phyloP scores from a whole-genome alignment of 192 early-diverging fungal genomes.

The Spinellus fusiger region DNA sequence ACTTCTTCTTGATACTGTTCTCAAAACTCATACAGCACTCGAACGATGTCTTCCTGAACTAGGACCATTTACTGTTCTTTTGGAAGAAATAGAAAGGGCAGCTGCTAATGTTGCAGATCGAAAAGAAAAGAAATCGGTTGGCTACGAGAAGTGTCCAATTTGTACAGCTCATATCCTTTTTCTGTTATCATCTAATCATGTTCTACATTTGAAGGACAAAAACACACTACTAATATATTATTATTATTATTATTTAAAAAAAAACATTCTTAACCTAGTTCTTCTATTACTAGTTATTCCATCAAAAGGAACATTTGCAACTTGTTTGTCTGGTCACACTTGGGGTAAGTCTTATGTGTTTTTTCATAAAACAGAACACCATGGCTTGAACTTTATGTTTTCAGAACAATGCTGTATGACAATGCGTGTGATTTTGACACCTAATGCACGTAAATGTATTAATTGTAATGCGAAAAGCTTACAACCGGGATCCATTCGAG shows the following conservation, averaged over 20 bases:
- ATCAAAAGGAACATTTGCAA: constrained; percentile 1
- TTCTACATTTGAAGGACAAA: neutral
- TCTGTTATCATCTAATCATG: neutral
- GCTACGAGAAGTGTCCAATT: neutral
- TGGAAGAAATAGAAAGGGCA: neutral
- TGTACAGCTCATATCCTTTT: neutral
- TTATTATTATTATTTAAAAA: neutral
- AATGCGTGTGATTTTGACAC: constrained; percentile 4
- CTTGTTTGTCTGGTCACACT: constrained; percentile 8
- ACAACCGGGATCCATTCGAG: neutral
- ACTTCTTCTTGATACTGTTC: neutral
- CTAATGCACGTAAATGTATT: constrained; percentile 1
- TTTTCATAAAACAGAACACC: neutral
- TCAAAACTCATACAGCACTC: neutral
- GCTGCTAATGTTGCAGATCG: neutral
- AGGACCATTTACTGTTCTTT: neutral
- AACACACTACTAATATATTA: too few species aligned
- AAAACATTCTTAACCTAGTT: neutral
- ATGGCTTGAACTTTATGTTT: neutral
- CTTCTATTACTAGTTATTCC: neutral
- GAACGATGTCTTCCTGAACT: neutral
- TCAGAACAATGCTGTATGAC: constrained; percentile 13
- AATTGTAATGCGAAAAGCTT: constrained; percentile 10
- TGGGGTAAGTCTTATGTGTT: constrained; percentile 3
- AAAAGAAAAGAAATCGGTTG: neutral